Evolutionary conservation across 1,284 basidiomycete species (phyloP), one percentile per base, ranked within the genome.

Genomic region (Cryptococcus sp.): DNA sequence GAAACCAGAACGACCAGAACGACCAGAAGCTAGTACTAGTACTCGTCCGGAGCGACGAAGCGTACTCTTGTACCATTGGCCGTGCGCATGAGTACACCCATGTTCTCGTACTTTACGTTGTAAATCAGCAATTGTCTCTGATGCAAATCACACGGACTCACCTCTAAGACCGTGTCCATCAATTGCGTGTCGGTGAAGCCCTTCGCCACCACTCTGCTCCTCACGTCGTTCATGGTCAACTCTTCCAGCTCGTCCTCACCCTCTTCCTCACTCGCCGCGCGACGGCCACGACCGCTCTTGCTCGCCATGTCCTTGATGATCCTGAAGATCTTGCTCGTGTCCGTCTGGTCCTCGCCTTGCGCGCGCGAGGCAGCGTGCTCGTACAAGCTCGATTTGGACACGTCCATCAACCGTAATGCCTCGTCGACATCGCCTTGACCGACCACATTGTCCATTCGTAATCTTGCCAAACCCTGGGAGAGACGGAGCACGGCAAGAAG

Each of bases 391-490:
- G 91, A 89, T 79, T 99, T 99, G 80, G 89, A 92, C 63, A 91
- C 92, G 65, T 95, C 92, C 91, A 99, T 97, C 63, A 99, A 81
- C 39, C 96, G 87, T 58, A 99, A 81, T 1, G 96, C 96, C 80
- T 99, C 96, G 75, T 99, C 93, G 5, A 99, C 94, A 74, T 99
- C 96, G 53, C 85, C 84, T 59, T 88, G 85, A 51, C 87, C 87
- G 27, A 99, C 96, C 8, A 80, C 79, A 67, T 88, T 85, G 50
- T 90, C 86, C 80, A 89, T 91, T 22, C 95, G 86, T 40, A 99
- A 82, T 8, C 96, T 87, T 0, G 96, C 94, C 23, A 97, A 87
- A 0, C 95, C 94, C 77, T 99, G 96, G 0, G 93, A 86, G 19
- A 99, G 86, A 65, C 96, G 92, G 31, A 99, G 85, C 45, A 99